These are phyloP conservation scores for Aspergillus quadricinctus DNA, from an alignment of 2,329 filamentous ascomycete genomes.

Conservation along the genomic window DNA sequence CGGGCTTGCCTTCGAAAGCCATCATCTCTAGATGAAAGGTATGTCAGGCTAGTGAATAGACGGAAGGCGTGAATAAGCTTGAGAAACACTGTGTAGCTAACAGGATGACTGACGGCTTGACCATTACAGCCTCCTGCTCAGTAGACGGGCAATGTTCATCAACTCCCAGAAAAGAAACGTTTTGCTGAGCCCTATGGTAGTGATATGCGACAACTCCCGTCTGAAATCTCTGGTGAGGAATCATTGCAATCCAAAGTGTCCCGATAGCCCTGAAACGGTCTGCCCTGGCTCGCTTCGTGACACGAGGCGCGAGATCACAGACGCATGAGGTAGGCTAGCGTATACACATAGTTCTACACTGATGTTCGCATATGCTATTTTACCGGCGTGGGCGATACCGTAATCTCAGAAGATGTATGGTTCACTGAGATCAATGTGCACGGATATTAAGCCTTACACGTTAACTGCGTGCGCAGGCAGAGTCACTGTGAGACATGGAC, in stretches of 20 bases:
- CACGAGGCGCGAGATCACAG: constrained; percentile 27
- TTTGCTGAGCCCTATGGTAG: neutral
- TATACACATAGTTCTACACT: constrained; percentile 43
- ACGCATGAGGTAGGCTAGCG: constrained; percentile 40
- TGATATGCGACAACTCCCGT: neutral
- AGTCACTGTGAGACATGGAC: constrained; percentile 32
- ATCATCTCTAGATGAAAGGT: neutral
- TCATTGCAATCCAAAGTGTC: neutral
- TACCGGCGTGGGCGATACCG: constrained; percentile 37
- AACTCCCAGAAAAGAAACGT: neutral
- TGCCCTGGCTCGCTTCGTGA: constrained; percentile 9
- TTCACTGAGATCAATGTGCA: constrained; percentile 44
- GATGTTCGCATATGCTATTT: constrained; percentile 39
- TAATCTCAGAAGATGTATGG: constrained; percentile 44
- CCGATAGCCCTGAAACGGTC: constrained; percentile 14
- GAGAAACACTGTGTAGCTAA: neutral
- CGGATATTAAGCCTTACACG: constrained; percentile 37
- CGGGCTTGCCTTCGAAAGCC: no score
- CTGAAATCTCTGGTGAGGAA: neutral
- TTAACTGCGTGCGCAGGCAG: constrained; percentile 35
- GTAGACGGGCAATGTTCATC: neutral
- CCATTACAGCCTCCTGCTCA: neutral
- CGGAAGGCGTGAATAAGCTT: neutral
- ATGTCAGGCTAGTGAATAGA: neutral
- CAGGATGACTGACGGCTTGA: neutral